A percentile compares a stretch with the other conserved stretches of the same genome.
phyloP scores from a whole-genome alignment of 768 basidiomycete genomes.

The Termitomyces sp. region DNA sequence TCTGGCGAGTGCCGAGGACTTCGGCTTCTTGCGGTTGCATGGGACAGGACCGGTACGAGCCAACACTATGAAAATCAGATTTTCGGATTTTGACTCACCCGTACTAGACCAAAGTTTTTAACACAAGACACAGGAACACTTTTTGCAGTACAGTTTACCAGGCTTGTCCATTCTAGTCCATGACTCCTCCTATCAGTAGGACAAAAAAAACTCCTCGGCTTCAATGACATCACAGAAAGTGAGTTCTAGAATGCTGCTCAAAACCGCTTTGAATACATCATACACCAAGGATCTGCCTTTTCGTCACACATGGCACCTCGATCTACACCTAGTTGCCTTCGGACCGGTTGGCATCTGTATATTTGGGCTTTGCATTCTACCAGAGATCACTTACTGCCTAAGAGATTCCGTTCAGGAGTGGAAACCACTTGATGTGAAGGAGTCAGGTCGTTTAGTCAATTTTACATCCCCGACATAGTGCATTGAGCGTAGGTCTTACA shows the following conservation, averaged over 20 bases:
- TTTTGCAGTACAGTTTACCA: neutral
- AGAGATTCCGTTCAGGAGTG: neutral
- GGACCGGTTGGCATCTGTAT: slow-evolving; percentile 1
- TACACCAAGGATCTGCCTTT: neutral
- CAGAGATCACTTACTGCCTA: neutral
- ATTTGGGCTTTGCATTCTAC: neutral
- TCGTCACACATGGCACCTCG: neutral
- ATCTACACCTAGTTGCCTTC: neutral
- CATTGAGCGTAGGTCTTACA: neutral
- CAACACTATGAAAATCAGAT: neutral
- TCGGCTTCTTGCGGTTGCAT: slow-evolving; percentile 12
- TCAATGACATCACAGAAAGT: neutral
- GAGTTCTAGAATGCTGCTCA: neutral
- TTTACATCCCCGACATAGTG: neutral
- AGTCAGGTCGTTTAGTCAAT: neutral
- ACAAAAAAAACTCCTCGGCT: neutral
- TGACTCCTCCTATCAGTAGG: neutral
- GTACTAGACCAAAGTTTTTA: neutral
- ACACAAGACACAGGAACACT: neutral
- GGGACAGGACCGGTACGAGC: neutral
- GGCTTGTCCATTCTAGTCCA: neutral
- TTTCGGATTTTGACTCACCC: neutral
- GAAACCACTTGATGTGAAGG: neutral
- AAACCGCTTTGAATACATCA: neutral
- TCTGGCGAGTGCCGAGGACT: neutral